phyloP scores from a whole-genome alignment of 75 land plant species.

The Sequoiadendron giganteum region DNA sequence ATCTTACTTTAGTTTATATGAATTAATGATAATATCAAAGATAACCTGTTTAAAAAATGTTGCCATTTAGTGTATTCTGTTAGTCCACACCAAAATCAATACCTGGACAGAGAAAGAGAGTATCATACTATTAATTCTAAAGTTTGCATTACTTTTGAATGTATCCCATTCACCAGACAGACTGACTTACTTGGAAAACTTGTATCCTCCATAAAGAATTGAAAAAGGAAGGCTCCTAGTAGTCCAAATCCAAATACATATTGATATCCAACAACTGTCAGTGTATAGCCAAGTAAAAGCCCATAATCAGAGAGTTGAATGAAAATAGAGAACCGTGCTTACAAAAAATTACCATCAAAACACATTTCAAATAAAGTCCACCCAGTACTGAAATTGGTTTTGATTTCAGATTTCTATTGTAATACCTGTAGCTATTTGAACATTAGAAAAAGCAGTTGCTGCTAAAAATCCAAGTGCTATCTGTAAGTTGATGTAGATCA shows the following conservation, averaged over 20 bases:
- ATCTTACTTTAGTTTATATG: neutral
- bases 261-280: conserved; percentile 72
- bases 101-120: neutral
- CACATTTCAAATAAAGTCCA: neutral
- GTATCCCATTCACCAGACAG: neutral
- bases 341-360: neutral
- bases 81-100: neutral
- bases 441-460: conserved; percentile 63
- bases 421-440: conserved; percentile 83
- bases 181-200: conserved; percentile 72
- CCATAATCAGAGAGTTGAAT: neutral
- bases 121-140: neutral
- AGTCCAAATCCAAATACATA: conserved; percentile 82
- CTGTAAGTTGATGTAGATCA: conserved; percentile 80
- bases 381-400: conserved; percentile 1
- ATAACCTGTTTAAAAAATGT: neutral
- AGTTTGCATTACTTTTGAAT: neutral
- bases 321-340: neutral
- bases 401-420: neutral
- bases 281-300: neutral
- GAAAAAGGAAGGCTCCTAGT: conserved; percentile 69
- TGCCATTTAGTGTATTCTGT: neutral
- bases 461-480: conserved; percentile 71
- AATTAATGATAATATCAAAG: neutral
- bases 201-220: conserved; percentile 60